phyloP scores from a whole-genome alignment of 768 basidiomycete genomes.

The Trametes cingulata region DNA sequence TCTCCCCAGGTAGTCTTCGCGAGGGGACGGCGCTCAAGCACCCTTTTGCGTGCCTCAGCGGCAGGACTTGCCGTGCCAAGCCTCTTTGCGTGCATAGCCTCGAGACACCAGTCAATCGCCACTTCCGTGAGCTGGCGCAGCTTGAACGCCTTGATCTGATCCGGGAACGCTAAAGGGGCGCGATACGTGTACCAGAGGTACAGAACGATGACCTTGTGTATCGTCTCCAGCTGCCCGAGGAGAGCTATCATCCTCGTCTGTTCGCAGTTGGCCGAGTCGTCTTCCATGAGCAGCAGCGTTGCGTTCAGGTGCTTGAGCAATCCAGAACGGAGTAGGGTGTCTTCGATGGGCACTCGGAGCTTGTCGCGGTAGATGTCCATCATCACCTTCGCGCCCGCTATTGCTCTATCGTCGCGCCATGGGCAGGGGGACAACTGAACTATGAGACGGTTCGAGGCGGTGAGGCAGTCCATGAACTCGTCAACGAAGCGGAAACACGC shows the following conservation, averaged over 20 bases:
- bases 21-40: neutral
- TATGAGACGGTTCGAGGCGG: slow-evolving; percentile 45
- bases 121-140: slow-evolving; percentile 66
- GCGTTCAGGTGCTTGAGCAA: slow-evolving; percentile 44
- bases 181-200: slow-evolving; percentile 88
- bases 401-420: slow-evolving; percentile 44
- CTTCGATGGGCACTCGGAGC: slow-evolving; percentile 45
- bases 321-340: slow-evolving; percentile 37
- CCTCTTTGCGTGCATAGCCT: slow-evolving; percentile 20
- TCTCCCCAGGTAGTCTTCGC: neutral
- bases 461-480: slow-evolving; percentile 36
- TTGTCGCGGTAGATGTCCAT: slow-evolving; percentile 43
- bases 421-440: slow-evolving; percentile 56
- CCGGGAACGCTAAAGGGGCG: slow-evolving; percentile 62
- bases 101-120: slow-evolving; percentile 64
- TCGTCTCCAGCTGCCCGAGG: slow-evolving; percentile 53
- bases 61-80: neutral
- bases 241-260: slow-evolving; percentile 4
- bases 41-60: neutral
- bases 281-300: slow-evolving; percentile 40
- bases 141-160: slow-evolving; percentile 48
- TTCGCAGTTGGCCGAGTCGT: neutral
- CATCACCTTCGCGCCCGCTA: slow-evolving; percentile 40
- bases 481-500: slow-evolving; percentile 48
- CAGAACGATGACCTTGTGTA: slow-evolving; percentile 74